Percentiles rank a stretch among this genome's conserved stretches.
Conservation (phyloP, 345 rosid genomes). For the Rhodamnia rubescens region DNA sequence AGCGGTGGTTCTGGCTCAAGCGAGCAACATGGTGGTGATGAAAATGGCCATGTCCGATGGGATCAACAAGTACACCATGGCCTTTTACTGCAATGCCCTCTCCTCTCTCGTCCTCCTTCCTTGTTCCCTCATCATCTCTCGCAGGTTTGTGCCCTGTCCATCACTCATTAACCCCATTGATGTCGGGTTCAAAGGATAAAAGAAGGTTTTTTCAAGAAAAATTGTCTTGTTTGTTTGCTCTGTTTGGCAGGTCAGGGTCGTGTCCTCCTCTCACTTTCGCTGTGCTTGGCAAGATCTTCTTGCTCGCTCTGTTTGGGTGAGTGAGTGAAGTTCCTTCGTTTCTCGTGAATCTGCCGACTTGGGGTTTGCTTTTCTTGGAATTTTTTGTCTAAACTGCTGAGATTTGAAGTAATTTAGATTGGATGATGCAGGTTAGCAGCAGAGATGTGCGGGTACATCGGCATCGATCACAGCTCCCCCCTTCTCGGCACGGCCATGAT, state of each 20-base stretch:
- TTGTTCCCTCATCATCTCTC: slow-evolving; percentile 21
- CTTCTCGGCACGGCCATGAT: slow-evolving; percentile 41
- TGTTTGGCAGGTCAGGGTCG: slow-evolving; percentile 20
- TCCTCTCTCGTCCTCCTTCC: slow-evolving; percentile 50
- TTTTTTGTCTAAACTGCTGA: neutral
- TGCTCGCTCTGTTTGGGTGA: slow-evolving; percentile 42
- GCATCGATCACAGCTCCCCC: slow-evolving; percentile 38
- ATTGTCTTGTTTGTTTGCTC: neutral
- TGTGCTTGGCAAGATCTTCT: slow-evolving; percentile 26
- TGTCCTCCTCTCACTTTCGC: slow-evolving; percentile 32
- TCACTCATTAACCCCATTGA: neutral
- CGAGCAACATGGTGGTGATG: slow-evolving; percentile 37
- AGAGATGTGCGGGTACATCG: slow-evolving; percentile 23
- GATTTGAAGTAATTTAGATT: neutral
- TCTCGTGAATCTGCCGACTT: neutral
- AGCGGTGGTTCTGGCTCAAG: slow-evolving; percentile 47
- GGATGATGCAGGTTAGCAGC: slow-evolving; percentile 8
- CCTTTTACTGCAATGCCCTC: slow-evolving; percentile 39
- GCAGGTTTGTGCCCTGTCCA: slow-evolving; percentile 15
- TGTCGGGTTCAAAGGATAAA: too few relatives aligned
- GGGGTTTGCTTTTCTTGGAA: neutral
- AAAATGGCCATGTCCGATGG: slow-evolving; percentile 53
- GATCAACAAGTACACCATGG: slow-evolving; percentile 32
- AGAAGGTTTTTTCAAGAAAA: too few relatives aligned
- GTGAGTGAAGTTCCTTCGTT: neutral